phyloP scores from a whole-genome alignment of 2,329 filamentous ascomycete genomes.

The Aureobasidium musti region DNA sequence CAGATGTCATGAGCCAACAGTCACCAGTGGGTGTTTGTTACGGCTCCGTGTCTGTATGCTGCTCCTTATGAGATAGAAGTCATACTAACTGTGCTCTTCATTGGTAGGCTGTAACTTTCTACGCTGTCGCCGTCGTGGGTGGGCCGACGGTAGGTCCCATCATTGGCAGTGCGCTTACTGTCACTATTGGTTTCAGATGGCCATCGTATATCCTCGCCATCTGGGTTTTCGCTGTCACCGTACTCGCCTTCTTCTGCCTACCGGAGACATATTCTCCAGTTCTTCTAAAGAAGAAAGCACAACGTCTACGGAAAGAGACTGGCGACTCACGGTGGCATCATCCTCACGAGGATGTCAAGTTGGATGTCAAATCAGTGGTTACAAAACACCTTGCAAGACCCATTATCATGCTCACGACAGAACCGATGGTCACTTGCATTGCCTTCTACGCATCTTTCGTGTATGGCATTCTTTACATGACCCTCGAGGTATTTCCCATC shows the following conservation, averaged over 20 bases:
- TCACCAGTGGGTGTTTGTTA: no score
- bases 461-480: constrained; percentile 52
- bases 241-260: constrained; percentile 39
- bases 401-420: constrained; percentile 50
- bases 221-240: constrained; percentile 40
- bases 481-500: constrained; percentile 52
- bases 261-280: constrained; percentile 47
- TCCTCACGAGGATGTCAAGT: constrained; percentile 49
- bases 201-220: constrained; percentile 50
- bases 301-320: constrained; percentile 43
- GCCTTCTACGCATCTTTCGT: constrained; percentile 51
- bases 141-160: constrained; percentile 49
- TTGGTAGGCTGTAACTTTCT: constrained; percentile 42
- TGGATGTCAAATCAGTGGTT: constrained; percentile 46
- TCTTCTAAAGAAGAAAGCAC: constrained; percentile 46
- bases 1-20: no score
- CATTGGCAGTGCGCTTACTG: constrained; percentile 46
- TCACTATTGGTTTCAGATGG: constrained; percentile 51
- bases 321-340: constrained; percentile 48
- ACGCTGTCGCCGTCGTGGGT: constrained; percentile 46
- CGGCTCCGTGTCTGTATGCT: no score
- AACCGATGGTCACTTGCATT: constrained; percentile 53
- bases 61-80: no score
- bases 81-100: no score
- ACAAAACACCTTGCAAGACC: constrained; percentile 50